phyloP scores from a whole-genome alignment of 805 yeast species.

The Komagataella populi region DNA sequence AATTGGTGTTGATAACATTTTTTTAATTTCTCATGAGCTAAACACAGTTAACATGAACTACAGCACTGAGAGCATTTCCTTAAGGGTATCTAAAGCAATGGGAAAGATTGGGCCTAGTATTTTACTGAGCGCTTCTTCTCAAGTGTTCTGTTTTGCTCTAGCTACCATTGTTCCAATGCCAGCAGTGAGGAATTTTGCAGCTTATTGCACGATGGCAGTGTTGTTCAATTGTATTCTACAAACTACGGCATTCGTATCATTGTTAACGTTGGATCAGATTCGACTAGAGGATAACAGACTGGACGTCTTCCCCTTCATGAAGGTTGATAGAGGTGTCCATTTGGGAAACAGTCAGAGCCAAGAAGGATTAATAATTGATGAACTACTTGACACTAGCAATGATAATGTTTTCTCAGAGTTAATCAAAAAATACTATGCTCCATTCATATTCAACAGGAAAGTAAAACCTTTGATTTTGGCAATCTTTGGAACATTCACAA shows the following conservation, averaged over 20 bases:
- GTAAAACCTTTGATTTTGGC: conserved; percentile 33
- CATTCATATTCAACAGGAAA: conserved; percentile 35
- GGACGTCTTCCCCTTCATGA: conserved; percentile 50
- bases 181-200: conserved; percentile 87
- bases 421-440: conserved; percentile 41
- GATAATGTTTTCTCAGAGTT: conserved; percentile 21
- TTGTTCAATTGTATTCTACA: conserved; percentile 65
- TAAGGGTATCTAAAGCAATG: conserved; percentile 50
- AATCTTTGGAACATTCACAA: conserved; percentile 47
- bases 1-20: conserved; percentile 92
- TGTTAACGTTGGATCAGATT: conserved; percentile 51
- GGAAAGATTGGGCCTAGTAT: conserved; percentile 82
- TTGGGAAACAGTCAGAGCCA: conserved; percentile 2
- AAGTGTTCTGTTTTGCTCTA: conserved; percentile 63
- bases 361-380: conserved; percentile 2
- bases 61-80: conserved; percentile 31
- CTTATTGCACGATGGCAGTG: conserved; percentile 82
- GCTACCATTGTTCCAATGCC: conserved; percentile 88
- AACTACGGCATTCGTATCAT: conserved; percentile 66
- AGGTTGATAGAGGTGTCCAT: conserved; percentile 6
- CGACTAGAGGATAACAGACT: conserved; percentile 44
- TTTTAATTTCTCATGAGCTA: conserved; percentile 71
- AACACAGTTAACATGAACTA: conserved; percentile 30
- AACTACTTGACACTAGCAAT: conserved; percentile 1
- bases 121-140: conserved; percentile 61